Percentiles rank a stretch among this genome's conserved stretches.
These are phyloP conservation scores for Teunomyces stri DNA, from an alignment of 805 yeast species.

Conservation along the genomic window DNA sequence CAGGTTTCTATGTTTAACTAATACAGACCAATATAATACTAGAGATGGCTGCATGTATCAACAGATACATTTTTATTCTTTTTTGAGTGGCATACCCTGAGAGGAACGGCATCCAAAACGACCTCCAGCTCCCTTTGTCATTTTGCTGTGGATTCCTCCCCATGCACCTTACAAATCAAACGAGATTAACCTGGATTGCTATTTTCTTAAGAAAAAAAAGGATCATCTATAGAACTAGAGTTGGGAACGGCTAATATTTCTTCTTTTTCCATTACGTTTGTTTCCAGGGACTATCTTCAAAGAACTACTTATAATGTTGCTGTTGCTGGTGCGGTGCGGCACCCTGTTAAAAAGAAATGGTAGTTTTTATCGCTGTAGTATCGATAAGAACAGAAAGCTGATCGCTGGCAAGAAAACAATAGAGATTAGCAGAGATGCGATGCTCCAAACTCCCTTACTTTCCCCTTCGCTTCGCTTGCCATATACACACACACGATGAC, in stretches of 20 bases:
- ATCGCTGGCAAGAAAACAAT: neutral
- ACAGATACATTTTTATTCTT: neutral
- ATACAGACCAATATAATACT: too few species aligned
- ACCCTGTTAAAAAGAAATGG: too few species aligned
- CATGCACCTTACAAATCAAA: neutral
- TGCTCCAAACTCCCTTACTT: neutral
- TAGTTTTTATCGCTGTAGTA: slow-evolving; percentile 3
- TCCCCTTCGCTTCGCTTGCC: neutral
- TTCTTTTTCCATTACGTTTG: neutral
- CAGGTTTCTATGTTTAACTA: too few species aligned
- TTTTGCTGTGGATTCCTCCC: neutral
- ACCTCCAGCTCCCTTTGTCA: neutral
- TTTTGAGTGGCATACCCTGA: neutral
- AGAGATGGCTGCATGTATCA: neutral
- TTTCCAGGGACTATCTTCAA: neutral
- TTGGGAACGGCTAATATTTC: neutral
- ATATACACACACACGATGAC: too few species aligned
- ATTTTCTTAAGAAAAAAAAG: neutral
- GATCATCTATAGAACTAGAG: neutral
- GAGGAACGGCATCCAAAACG: neutral
- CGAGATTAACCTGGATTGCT: neutral
- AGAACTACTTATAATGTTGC: neutral
- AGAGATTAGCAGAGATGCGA: neutral
- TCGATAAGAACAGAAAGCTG: neutral
- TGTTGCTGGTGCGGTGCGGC: neutral